These are phyloP conservation scores for Durotheca rogersii DNA, from an alignment of 495 filamentous ascomycete species.

Conservation along the genomic window DNA sequence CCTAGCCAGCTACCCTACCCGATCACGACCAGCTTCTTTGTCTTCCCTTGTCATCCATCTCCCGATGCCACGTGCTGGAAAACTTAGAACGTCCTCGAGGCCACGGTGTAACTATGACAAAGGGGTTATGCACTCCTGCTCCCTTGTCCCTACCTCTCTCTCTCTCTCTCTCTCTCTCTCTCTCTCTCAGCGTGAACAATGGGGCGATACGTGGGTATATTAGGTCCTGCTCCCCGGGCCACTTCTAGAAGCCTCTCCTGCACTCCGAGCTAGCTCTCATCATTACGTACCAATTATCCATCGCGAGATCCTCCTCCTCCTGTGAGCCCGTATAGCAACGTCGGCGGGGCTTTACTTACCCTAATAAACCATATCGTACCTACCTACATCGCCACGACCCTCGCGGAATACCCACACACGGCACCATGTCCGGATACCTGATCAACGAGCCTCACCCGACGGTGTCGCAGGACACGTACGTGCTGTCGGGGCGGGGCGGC, in stretches of 20 bases:
- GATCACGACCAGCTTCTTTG: conserved; percentile 11
- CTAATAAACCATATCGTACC: too few species aligned
- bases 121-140: conserved; percentile 27
- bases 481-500: conserved; percentile 82
- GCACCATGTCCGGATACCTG: conserved; percentile 56
- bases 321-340: too few species aligned
- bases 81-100: conserved; percentile 26
- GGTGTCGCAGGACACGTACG: conserved; percentile 60
- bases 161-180: too few species aligned
- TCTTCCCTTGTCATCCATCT: conserved; percentile 1
- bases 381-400: conserved; percentile 35
- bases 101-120: conserved; percentile 34
- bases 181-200: too few species aligned
- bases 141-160: background rate
- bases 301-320: too few species aligned
- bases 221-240: too few species aligned
- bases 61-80: conserved; percentile 17
- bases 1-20: conserved; percentile 19
- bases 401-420: background rate
- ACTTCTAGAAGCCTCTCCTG: too few species aligned
- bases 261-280: too few species aligned
- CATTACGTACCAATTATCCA: too few species aligned
- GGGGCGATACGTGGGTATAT: too few species aligned
- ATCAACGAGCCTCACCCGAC: conserved; percentile 82
- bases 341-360: too few species aligned